Evolutionary conservation across 805 yeast genomes (phyloP).

Genomic region (Saturnispora sekii): DNA sequence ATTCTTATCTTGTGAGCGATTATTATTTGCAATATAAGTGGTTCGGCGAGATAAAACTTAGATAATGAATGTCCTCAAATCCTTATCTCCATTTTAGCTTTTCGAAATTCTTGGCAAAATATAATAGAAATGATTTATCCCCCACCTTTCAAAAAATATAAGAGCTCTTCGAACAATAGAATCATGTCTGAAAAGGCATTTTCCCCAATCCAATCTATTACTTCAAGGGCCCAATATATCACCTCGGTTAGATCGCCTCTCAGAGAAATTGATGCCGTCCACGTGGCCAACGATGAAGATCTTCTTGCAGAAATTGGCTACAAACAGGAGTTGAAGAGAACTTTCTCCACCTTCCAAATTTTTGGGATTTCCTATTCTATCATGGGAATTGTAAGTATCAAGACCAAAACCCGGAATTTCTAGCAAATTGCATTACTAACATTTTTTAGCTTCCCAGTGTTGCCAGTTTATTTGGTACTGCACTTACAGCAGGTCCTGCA

Average conservation of each 20-base stretch:
- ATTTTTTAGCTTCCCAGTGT: constrained; percentile 35
- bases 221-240: constrained; percentile 14
- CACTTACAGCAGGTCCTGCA: constrained; percentile 54
- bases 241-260: constrained; percentile 15
- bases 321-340: constrained; percentile 53
- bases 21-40: no score
- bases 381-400: constrained; percentile 37
- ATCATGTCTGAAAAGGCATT: neutral
- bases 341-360: constrained; percentile 45
- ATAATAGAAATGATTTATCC: no score
- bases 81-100: no score
- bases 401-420: no score
- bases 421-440: no score
- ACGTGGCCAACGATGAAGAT: constrained; percentile 24
- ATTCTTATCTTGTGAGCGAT: no score
- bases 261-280: constrained; percentile 24
- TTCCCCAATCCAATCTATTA: constrained; percentile 8
- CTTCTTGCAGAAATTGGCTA: constrained; percentile 48
- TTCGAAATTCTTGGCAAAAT: no score
- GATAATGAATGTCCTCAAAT: no score
- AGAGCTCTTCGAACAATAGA: no score
- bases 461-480: constrained; percentile 44
- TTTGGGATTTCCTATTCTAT: constrained; percentile 58
- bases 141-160: no score
- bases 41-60: no score